Evolutionary conservation across 2,329 filamentous ascomycete species (phyloP).

Genomic region (Colletotrichum sp.): DNA sequence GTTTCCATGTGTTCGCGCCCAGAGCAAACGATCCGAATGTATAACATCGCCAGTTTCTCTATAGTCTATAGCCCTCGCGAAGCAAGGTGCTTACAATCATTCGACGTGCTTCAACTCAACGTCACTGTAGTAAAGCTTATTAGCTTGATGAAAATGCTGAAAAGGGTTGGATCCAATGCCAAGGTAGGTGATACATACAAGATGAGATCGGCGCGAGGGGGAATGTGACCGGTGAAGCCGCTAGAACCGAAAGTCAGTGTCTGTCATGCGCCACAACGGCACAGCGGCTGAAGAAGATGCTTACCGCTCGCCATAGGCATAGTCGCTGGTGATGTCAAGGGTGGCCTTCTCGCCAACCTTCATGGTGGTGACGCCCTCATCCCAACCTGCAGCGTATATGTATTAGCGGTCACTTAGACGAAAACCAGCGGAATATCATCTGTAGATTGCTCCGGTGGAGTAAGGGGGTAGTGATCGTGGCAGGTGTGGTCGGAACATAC

Average conservation of each 20-base stretch:
- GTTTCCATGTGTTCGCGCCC: background rate
- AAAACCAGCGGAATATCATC: background rate
- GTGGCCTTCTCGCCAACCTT: conserved; percentile 88
- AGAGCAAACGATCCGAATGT: background rate
- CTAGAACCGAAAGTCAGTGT: conserved; percentile 41
- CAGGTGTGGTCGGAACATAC: conserved; percentile 50
- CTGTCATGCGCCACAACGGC: background rate
- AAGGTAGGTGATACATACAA: conserved; percentile 65
- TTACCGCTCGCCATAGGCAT: conserved; percentile 68
- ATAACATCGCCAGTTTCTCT: background rate
- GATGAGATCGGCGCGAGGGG: conserved; percentile 75
- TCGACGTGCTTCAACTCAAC: conserved; percentile 72
- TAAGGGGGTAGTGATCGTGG: background rate
- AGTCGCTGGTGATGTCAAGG: conserved; percentile 79
- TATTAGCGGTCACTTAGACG: conserved; percentile 8
- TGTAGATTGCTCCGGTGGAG: too few species aligned
- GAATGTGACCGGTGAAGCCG: conserved; percentile 81
- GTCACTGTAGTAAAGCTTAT: conserved; percentile 52
- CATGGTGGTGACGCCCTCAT: conserved; percentile 86
- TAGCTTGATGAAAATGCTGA: background rate
- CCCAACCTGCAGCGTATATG: conserved; percentile 67
- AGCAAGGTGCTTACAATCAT: conserved; percentile 26
- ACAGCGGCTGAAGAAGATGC: conserved; percentile 24
- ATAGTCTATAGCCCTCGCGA: background rate
- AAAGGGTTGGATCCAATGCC: background rate